Base-by-base conservation (phyloP, 257 asterid species). In the Fraxinus anomala region DNA sequence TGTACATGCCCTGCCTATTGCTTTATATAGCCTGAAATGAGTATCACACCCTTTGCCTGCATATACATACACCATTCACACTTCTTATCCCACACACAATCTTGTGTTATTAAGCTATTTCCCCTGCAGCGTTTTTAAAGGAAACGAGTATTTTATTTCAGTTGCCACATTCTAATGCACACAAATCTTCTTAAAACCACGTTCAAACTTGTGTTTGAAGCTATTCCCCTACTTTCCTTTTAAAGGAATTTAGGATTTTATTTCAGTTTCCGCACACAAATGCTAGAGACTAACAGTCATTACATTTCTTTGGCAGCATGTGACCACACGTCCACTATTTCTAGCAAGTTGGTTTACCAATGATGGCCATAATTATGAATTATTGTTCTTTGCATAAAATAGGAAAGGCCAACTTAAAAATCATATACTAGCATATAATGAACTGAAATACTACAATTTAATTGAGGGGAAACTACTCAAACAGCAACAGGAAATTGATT, bases 231-330 rank as follows among this genome's bases (percentile, higher is more conserved):
- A 13, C 51, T 42, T 42, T 42, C 51, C 1, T 42, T 42, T 2
- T 42, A 42, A 42, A 42, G 49, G 17, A 42, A 12, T 11, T 13
- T 3, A 42, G 51, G 51, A 42, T 42, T 42, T 24, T 21, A 63
- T 77, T 81, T 4, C n/a, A 73, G 34, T 16, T 72, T 69, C 24
- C 63, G 31, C 65, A 14, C 24, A 63, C 16, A 40, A 72, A 51
- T 5, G 8, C 23, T 59, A 73, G 40, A 28, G 63, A 79, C 79
- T 73, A 79, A 81, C 39, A 11, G 21, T 61, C 68, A n/a, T 63
- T 40, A 51, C 6, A 17, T 83, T 68, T 59, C 40, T 79, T 79
- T 21, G 68, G 84, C 71, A 67, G 75, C 42, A 61, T 66, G 24
- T 31, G 63, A 70, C 66, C 67, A 33, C 51, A 42, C 51, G 13